Evolutionary conservation across 192 early-diverging fungal species (phyloP).

Genomic region (Backusella parvicylindrica): DNA sequence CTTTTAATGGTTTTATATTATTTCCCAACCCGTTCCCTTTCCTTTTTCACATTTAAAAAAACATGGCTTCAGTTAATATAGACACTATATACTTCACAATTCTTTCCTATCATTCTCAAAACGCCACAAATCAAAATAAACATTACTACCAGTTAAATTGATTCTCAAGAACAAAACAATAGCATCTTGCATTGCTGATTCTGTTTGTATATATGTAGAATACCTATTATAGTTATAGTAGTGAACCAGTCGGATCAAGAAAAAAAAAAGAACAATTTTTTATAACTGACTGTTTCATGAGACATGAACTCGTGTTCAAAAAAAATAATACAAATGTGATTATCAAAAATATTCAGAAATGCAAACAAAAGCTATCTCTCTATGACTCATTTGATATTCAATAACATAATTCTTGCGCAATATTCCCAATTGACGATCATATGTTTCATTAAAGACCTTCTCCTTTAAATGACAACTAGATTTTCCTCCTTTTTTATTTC

Average conservation of each 20-base stretch:
- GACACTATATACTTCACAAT: not conserved
- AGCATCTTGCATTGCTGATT: not conserved
- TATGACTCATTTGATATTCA: conserved; percentile 2
- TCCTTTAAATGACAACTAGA: not conserved
- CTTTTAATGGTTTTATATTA: not conserved
- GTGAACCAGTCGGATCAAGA: not conserved
- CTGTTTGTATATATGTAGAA: not conserved
- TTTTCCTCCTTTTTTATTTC: not conserved
- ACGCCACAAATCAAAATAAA: not conserved
- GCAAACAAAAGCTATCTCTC: not conserved
- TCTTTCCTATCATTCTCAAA: not conserved
- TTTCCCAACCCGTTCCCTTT: not conserved
- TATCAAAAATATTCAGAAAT: not conserved
- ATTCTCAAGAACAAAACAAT: not conserved
- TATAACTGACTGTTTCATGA: not conserved
- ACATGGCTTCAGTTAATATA: not conserved
- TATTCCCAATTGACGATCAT: not conserved
- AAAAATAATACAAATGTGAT: not conserved
- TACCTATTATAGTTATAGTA: not conserved
- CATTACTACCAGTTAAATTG: not conserved
- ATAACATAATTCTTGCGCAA: conserved; percentile 1
- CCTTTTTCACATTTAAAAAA: not conserved
- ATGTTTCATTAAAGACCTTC: not conserved
- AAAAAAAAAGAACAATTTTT: not conserved
- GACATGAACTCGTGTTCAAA: not conserved